Conservation (phyloP, 306 rosid genomes). For the Rosa rugosa region DNA sequence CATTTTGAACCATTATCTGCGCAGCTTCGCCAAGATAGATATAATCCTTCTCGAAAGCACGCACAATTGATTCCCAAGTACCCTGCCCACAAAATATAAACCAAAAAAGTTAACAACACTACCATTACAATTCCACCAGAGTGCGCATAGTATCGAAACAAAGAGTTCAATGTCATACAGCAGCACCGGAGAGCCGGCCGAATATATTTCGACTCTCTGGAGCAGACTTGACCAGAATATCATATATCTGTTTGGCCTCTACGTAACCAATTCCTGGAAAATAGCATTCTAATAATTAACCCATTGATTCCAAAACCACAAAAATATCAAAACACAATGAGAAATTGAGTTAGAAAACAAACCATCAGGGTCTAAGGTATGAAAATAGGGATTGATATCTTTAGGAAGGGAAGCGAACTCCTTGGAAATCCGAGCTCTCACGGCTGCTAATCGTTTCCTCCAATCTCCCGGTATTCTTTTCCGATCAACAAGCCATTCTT, state of each 20-base stretch:
- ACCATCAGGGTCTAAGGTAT: slow-evolving; percentile 76
- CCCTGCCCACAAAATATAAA: slow-evolving; percentile 50
- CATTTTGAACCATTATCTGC: slow-evolving; percentile 82
- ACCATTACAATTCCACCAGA: not conserved
- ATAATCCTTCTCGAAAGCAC: slow-evolving; percentile 78
- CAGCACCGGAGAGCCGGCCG: slow-evolving; percentile 84
- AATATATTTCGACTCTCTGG: slow-evolving; percentile 86
- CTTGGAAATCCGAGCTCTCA: slow-evolving; percentile 68
- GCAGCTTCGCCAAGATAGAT: slow-evolving; percentile 95
- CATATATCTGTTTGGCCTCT: slow-evolving; percentile 76
- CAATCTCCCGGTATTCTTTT: slow-evolving; percentile 84
- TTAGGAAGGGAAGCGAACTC: slow-evolving; percentile 77
- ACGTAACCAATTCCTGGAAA: slow-evolving; percentile 75
- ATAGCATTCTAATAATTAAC: slow-evolving; percentile 15
- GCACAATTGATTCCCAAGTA: slow-evolving; percentile 77
- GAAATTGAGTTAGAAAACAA: not conserved
- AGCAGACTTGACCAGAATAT: slow-evolving; percentile 63
- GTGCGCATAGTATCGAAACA: not conserved
- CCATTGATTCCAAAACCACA: not conserved
- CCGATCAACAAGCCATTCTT: slow-evolving; percentile 96
- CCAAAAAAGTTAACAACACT: not conserved
- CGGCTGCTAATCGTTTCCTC: slow-evolving; percentile 73
- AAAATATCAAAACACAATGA: not conserved
- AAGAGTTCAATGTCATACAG: slow-evolving; percentile 50
- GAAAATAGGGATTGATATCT: slow-evolving; percentile 68